Conservation (phyloP, 1,284 basidiomycete species). For the Ceratobasidium sp. region DNA sequence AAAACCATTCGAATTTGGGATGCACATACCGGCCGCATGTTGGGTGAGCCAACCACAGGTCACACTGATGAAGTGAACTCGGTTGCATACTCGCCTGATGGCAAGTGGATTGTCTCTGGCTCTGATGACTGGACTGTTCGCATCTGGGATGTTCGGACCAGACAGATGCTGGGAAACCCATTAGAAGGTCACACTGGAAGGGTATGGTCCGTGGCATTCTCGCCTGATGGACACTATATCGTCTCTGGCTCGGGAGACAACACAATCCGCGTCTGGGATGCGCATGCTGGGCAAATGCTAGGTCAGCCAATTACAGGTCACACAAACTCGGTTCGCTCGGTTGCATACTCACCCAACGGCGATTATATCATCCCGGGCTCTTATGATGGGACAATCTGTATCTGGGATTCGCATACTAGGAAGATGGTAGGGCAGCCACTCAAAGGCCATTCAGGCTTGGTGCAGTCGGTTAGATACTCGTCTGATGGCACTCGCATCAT, state of each 20-base stretch:
- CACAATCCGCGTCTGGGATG: constrained; percentile 22
- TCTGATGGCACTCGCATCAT: neutral
- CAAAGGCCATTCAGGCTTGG: neutral
- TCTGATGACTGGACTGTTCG: constrained; percentile 56
- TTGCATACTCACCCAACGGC: neutral
- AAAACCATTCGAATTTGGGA: constrained; percentile 40
- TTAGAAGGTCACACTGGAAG: neutral
- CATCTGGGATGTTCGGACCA: constrained; percentile 54
- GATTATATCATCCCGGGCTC: neutral
- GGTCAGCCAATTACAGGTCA: neutral
- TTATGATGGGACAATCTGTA: neutral
- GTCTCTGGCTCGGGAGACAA: constrained; percentile 7
- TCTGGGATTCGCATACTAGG: neutral
- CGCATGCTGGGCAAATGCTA: neutral
- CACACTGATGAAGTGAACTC: constrained; percentile 59
- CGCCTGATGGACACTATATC: neutral
- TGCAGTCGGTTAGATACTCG: neutral
- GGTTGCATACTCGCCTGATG: constrained; percentile 58
- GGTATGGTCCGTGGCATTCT: constrained; percentile 5
- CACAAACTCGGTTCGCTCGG: neutral
- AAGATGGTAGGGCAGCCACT: neutral
- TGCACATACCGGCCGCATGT: neutral
- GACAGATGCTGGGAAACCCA: neutral
- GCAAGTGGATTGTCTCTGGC: constrained; percentile 54
- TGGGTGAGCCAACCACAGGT: neutral